Base-by-base conservation (phyloP, 2,329 filamentous ascomycete species). In the Penicillium sp. region DNA sequence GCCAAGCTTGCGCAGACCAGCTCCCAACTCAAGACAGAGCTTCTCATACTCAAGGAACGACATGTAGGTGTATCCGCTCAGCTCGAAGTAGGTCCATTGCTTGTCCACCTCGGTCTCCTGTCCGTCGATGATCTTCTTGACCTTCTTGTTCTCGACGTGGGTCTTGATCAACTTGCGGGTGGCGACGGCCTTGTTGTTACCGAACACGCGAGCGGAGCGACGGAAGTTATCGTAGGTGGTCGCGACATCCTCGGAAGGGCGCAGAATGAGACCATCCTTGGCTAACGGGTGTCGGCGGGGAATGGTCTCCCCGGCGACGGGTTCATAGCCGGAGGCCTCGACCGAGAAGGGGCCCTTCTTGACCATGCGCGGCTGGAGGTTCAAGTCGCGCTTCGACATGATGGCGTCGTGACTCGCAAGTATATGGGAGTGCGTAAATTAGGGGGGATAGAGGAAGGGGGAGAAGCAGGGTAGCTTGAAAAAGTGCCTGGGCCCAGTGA, bases 61-160 rank as follows among this genome's bases (percentile, higher is more conserved):
- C 70, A 89, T 81, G 80, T 88, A 96, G 45, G 83, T 81, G 80
- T 90, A 96, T 49, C 81, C 80, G 60, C 89, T 88, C 65, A 96
- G 86, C 82, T 96, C 92, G 67, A 91, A 96, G 77, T 88, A 96
- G 53, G 88, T 87, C 92, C 92, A 96, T 75, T 93, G 86, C 85
- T 96, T 96, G 62, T 96, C 90, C 33, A 95, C 86, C 78, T 93
- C 85, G 63, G 83, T 81, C 75, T 92, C 84, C 73, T 90, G 84
- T 65, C 92, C 92, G 69, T 96, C 90, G 57, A 96, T 80, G 50
- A 91, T 83, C 84, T 96, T 96, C 83, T 92, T 89, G 66, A 96
- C 80, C 83, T 92, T 95, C 81, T 93, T 96, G 66, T 84, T 88
- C 81, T 96, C 92, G 68, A 85, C 85, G 76, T 96, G 92, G 47